Evolutionary conservation across 768 basidiomycete species (phyloP).

Genomic region (Imleria badia): DNA sequence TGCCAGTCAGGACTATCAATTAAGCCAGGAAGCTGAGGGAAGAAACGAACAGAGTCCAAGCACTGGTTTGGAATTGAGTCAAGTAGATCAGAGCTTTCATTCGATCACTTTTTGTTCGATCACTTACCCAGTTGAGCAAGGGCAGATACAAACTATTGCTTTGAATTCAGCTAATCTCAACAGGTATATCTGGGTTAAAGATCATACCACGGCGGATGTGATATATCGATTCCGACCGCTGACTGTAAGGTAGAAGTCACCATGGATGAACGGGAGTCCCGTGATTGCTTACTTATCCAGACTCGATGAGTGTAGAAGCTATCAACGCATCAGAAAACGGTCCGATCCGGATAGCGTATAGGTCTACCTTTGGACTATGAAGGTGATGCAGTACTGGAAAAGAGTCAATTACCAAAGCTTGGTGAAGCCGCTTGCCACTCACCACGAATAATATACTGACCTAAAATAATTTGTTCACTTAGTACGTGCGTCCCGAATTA

Average conservation of each 20-base stretch:
- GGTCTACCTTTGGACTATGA: slow-evolving; percentile 21
- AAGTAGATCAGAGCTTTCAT: not conserved
- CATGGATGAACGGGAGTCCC: not conserved
- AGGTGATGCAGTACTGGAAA: slow-evolving; percentile 17
- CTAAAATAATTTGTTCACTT: slow-evolving; percentile 1
- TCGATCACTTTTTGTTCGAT: not conserved
- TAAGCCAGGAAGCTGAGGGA: not conserved
- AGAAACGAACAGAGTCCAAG: slow-evolving; percentile 16
- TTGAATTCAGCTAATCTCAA: not conserved
- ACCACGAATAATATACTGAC: not conserved
- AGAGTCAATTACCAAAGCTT: not conserved
- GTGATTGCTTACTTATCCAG: slow-evolving; percentile 25
- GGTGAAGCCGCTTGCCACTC: not conserved
- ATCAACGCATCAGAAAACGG: not conserved
- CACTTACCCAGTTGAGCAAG: slow-evolving; percentile 14
- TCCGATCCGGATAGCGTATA: not conserved
- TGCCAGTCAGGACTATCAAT: not conserved
- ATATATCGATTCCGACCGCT: slow-evolving; percentile 18
- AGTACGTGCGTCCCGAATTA: not conserved
- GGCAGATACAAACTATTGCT: slow-evolving; percentile 3
- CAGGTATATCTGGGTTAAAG: not conserved
- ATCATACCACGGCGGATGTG: slow-evolving; percentile 15
- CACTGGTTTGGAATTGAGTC: not conserved
- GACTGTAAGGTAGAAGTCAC: slow-evolving; percentile 9
- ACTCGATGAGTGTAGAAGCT: slow-evolving; percentile 29